These are phyloP conservation scores for Irpex sp. DNA, from an alignment of 1,284 basidiomycete species.

Conservation along the genomic window DNA sequence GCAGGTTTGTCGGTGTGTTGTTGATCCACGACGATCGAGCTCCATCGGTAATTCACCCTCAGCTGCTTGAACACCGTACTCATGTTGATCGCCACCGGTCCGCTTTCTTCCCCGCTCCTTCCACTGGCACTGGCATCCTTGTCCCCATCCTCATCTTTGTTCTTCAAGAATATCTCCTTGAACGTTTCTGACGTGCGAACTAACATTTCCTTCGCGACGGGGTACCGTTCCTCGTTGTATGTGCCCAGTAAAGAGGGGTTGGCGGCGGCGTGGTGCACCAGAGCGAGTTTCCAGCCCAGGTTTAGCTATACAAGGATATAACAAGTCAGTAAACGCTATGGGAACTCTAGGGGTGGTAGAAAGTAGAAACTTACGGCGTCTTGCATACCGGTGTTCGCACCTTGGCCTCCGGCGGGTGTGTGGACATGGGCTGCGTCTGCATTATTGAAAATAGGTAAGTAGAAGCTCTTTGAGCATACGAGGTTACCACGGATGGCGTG, in stretches of 20 bases:
- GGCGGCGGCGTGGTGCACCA: conserved; percentile 17
- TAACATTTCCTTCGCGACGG: conserved; percentile 22
- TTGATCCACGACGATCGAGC: conserved; percentile 26
- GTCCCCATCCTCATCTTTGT: background rate
- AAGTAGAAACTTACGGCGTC: conserved; percentile 3
- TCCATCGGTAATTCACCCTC: conserved; percentile 30
- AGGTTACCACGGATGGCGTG: too few relatives aligned
- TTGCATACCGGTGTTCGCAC: conserved; percentile 14
- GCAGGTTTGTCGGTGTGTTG: background rate
- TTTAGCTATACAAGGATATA: too few relatives aligned
- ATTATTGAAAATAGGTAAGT: too few relatives aligned
- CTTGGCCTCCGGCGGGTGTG: conserved; percentile 12
- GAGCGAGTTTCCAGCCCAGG: conserved; percentile 23
- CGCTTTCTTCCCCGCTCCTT: too few relatives aligned
- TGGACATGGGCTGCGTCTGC: background rate
- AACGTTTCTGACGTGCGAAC: background rate
- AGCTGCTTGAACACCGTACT: conserved; percentile 18
- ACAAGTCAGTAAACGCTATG: too few relatives aligned
- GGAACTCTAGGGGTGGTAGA: too few relatives aligned
- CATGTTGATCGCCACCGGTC: too few relatives aligned
- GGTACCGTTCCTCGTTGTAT: conserved; percentile 18
- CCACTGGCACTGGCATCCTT: background rate
- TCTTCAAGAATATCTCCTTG: background rate
- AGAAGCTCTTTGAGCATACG: too few relatives aligned
- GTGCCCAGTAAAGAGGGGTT: conserved; percentile 13